These are phyloP conservation scores for Fomitopsis schrenkii DNA, from an alignment of 1,284 basidiomycete genomes.

Conservation along the genomic window DNA sequence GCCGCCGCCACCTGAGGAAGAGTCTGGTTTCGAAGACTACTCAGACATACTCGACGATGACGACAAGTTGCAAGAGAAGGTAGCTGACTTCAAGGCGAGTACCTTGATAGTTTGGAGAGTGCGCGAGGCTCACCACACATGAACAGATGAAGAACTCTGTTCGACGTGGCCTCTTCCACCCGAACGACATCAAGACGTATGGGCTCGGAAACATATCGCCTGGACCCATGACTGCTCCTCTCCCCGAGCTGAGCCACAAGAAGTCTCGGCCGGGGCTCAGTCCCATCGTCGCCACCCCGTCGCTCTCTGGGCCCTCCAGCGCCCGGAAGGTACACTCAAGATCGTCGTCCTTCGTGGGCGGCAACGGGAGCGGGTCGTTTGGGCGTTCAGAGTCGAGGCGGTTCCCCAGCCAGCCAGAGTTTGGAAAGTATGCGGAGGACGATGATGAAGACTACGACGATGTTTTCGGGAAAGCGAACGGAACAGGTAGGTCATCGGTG, in stretches of 20 bases:
- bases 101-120: neutral
- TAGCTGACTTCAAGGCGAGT: slow-evolving; percentile 75
- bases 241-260: slow-evolving; percentile 45
- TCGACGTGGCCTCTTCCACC: slow-evolving; percentile 77
- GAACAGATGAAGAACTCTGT: slow-evolving; percentile 65
- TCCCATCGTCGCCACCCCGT: slow-evolving; percentile 22
- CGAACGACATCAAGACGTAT: slow-evolving; percentile 78
- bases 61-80: slow-evolving; percentile 65
- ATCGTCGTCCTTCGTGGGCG: slow-evolving; percentile 53
- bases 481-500: slow-evolving; percentile 44
- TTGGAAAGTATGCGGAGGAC: slow-evolving; percentile 85
- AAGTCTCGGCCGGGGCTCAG: slow-evolving; percentile 45
- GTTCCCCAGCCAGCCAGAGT: slow-evolving; percentile 51
- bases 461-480: slow-evolving; percentile 77
- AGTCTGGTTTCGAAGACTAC: slow-evolving; percentile 82
- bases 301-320: slow-evolving; percentile 17
- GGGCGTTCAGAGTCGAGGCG: slow-evolving; percentile 59
- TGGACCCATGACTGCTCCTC: slow-evolving; percentile 60
- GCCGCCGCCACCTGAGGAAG: slow-evolving; percentile 48
- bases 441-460: slow-evolving; percentile 86
- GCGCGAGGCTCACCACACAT: neutral
- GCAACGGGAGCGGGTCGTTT: slow-evolving; percentile 45
- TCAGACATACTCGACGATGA: slow-evolving; percentile 84
- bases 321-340: slow-evolving; percentile 29
- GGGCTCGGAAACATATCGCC: slow-evolving; percentile 47